phyloP scores from a whole-genome alignment of 768 basidiomycete species.

The Cyathus striatus region DNA sequence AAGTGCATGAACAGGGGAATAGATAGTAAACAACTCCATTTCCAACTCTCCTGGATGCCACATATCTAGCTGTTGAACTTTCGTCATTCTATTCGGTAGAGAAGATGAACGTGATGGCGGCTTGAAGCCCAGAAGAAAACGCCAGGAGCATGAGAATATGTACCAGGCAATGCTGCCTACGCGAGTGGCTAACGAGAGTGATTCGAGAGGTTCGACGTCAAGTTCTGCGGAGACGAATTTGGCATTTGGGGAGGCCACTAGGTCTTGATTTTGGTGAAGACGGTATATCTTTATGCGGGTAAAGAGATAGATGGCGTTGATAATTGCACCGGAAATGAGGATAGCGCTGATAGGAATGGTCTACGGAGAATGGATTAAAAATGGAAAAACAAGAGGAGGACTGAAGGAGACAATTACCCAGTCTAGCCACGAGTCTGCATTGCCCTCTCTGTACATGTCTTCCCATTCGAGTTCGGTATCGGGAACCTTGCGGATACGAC shows the following conservation, averaged over 20 bases:
- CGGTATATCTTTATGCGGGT: constrained; percentile 67
- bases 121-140: constrained; percentile 63
- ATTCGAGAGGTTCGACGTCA: constrained; percentile 37
- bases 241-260: constrained; percentile 65
- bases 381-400: constrained; percentile 8
- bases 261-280: constrained; percentile 58
- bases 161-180: constrained; percentile 43
- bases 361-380: constrained; percentile 26
- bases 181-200: constrained; percentile 41
- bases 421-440: constrained; percentile 66
- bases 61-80: constrained; percentile 72
- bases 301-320: constrained; percentile 65
- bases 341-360: constrained; percentile 60
- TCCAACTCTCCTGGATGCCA: constrained; percentile 78
- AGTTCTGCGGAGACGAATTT: constrained; percentile 56
- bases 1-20: constrained; percentile 73
- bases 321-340: constrained; percentile 46
- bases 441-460: constrained; percentile 66
- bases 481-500: constrained; percentile 47
- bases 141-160: constrained; percentile 49
- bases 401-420: constrained; percentile 49
- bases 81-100: constrained; percentile 35
- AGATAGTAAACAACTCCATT: constrained; percentile 62
- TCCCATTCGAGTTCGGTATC: constrained; percentile 77
- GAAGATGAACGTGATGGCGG: constrained; percentile 33